Evolutionary conservation across 352 stramenopile genomes (phyloP).

Genomic region (Globisporangium orthogonon): DNA sequence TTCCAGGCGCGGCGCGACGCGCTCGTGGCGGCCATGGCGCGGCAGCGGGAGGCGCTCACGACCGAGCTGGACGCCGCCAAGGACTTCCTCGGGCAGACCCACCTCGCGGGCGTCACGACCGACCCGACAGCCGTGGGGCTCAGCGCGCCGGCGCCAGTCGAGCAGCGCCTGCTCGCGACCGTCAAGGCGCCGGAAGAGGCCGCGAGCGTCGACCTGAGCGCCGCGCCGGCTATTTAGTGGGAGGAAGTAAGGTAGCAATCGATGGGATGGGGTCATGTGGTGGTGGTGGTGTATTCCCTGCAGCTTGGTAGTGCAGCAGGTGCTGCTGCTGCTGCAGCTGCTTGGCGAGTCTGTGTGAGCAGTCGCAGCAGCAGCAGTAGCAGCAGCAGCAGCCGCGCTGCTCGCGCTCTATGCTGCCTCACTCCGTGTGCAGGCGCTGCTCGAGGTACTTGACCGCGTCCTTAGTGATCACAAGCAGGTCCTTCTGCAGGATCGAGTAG

Average conservation of each 20-base stretch:
- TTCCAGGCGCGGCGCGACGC: conserved; percentile 52
- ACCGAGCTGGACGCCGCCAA: conserved; percentile 61
- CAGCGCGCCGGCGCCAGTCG: conserved; percentile 50
- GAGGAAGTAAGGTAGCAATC: background rate
- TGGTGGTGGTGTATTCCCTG: conserved; percentile 1
- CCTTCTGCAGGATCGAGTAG: conserved; percentile 88
- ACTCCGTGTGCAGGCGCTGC: conserved; percentile 80
- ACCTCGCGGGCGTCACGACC: conserved; percentile 29
- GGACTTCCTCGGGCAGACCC: conserved; percentile 64
- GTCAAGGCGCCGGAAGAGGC: conserved; percentile 41
- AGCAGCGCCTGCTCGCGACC: conserved; percentile 54
- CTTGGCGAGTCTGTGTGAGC: background rate
- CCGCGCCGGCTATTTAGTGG: conserved; percentile 36
- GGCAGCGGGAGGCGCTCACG: conserved; percentile 63
- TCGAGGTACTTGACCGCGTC: conserved; percentile 87
- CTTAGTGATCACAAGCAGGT: conserved; percentile 80
- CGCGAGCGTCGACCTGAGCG: conserved; percentile 41
- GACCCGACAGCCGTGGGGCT: conserved; percentile 35
- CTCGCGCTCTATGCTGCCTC: conserved; percentile 14
- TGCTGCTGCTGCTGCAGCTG: conserved; percentile 1
- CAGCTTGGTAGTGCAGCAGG: background rate
- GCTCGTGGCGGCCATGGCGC: conserved; percentile 54
- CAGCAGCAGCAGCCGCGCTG: background rate
- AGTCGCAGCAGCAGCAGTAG: no score
- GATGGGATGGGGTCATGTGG: background rate